These are phyloP conservation scores for Phlyctochytrium bullatum DNA, from an alignment of 192 early-diverging fungal species.

Conservation along the genomic window DNA sequence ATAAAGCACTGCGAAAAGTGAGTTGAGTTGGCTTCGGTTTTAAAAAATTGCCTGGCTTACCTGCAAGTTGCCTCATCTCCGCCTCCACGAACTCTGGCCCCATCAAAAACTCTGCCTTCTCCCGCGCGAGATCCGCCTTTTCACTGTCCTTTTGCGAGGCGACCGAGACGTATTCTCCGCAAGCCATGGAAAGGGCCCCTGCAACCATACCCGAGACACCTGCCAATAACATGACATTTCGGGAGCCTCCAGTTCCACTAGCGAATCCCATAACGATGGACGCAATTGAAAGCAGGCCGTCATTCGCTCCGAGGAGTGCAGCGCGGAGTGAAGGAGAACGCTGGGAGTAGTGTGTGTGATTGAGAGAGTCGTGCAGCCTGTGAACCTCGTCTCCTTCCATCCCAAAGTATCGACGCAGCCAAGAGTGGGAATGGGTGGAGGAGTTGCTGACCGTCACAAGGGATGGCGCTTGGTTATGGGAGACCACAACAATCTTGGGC, in stretches of 20 bases:
- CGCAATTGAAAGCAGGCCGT: conserved; percentile 44
- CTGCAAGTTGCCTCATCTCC: conserved; percentile 40
- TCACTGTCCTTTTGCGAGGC: conserved; percentile 48
- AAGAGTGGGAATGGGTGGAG: too few relatives aligned
- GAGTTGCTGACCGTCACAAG: too few relatives aligned
- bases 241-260: conserved; percentile 18
- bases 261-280: conserved; percentile 40
- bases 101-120: conserved; percentile 39
- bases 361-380: too few relatives aligned
- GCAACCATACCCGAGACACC: conserved; percentile 43
- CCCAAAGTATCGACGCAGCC: too few relatives aligned
- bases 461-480: too few relatives aligned
- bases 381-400: too few relatives aligned
- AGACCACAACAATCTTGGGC: too few relatives aligned
- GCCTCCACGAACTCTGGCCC: conserved; percentile 33
- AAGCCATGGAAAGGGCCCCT: conserved; percentile 49
- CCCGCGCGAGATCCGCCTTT: conserved; percentile 36
- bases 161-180: conserved; percentile 42
- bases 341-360: too few relatives aligned
- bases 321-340: too few relatives aligned
- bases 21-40: neutral
- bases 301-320: conserved; percentile 48
- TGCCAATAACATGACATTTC: conserved; percentile 28
- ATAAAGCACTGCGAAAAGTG: conserved; percentile 25
- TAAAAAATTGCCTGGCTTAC: conserved; percentile 7